phyloP scores from a whole-genome alignment of 345 rosid genomes.

The Brassica incana region DNA sequence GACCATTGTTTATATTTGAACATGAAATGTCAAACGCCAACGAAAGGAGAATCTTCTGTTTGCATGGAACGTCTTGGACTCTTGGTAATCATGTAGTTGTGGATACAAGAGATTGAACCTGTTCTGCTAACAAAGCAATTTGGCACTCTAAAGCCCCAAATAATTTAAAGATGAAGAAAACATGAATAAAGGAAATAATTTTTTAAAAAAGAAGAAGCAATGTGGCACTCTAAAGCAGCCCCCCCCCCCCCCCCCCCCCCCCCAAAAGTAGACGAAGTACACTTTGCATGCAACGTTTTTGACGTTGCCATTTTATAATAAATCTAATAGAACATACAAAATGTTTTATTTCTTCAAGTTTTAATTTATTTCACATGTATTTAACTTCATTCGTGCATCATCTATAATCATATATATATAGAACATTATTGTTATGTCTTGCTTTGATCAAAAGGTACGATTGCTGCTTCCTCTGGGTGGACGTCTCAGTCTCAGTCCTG shows the following conservation, averaged over 20 bases:
- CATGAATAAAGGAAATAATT: no score
- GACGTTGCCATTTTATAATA: not conserved
- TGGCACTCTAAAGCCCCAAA: not conserved
- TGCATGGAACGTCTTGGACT: not conserved
- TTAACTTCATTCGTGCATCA: not conserved
- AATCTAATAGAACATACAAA: not conserved
- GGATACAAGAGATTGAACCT: not conserved
- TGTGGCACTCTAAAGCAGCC: no score
- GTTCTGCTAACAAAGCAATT: not conserved
- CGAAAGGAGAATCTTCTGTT: not conserved
- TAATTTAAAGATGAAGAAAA: no score
- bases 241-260: no score
- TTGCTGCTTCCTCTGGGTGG: constrained; percentile 82
- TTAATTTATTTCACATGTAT: not conserved
- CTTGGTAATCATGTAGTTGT: not conserved
- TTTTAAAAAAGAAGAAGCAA: no score
- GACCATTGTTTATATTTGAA: not conserved
- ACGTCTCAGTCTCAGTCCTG: constrained; percentile 61
- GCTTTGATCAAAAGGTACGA: constrained; percentile 43
- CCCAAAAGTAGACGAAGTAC: no score
- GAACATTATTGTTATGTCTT: not conserved
- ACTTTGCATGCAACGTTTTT: not conserved
- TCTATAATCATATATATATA: not conserved
- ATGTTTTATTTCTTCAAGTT: not conserved
- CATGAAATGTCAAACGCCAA: not conserved